These are phyloP conservation scores for Moringa oleifera DNA, from an alignment of 345 rosid genomes.

Conservation along the genomic window DNA sequence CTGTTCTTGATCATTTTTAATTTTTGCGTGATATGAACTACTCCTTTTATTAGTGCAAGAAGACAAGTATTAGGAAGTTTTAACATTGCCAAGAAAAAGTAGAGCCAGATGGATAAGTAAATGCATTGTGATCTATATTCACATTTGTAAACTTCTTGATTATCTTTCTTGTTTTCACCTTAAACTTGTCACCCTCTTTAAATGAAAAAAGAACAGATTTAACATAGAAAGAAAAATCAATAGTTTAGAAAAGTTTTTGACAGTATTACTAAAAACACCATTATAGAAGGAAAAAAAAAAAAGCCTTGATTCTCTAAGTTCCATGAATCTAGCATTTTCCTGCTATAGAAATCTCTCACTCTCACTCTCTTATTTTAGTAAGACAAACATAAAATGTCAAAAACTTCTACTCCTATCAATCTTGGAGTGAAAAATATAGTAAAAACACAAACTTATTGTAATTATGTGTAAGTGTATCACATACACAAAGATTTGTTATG, in stretches of 20 bases:
- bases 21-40: constrained; percentile 10
- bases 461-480: no score
- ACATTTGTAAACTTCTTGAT: not conserved
- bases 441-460: no score
- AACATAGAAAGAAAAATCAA: no score
- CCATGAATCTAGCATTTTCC: no score
- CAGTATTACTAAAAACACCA: not conserved
- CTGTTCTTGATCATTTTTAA: constrained; percentile 6
- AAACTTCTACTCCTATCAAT: no score
- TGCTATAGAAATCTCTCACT: no score
- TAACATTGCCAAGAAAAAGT: constrained; percentile 36
- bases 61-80: constrained; percentile 34
- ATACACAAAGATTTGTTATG: no score
- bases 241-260: not conserved
- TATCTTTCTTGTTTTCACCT: not conserved
- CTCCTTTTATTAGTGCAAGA: constrained; percentile 31
- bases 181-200: not conserved
- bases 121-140: not conserved
- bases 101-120: constrained; percentile 46
- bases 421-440: no score
- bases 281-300: no score
- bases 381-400: no score
- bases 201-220: not conserved
- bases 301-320: not conserved
- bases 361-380: no score